A percentile compares a stretch with the other conserved stretches of the same genome.
phyloP scores from a whole-genome alignment of 345 rosid species.

The Fremontodendron californicum region DNA sequence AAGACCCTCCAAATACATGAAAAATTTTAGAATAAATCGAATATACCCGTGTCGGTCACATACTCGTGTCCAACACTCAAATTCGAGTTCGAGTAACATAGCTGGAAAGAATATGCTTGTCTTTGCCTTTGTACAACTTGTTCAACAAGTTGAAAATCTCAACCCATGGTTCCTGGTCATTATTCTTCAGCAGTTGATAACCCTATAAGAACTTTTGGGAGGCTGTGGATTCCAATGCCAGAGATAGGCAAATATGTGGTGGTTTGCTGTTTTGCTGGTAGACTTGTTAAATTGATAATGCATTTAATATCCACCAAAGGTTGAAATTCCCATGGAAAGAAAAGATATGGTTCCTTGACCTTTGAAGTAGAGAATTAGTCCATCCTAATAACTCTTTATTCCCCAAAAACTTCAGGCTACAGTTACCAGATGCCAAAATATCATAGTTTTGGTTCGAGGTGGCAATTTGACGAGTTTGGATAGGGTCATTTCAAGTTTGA shows the following conservation, averaged over 20 bases:
- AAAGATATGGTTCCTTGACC: slow-evolving; percentile 1
- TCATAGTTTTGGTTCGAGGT: not conserved
- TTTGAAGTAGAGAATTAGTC: slow-evolving; percentile 13
- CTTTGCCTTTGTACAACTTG: not conserved
- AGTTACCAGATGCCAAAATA: not conserved
- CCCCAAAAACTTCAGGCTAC: not conserved
- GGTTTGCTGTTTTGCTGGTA: not conserved
- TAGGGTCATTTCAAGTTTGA: no score
- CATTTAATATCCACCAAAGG: not conserved
- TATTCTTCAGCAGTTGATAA: not conserved
- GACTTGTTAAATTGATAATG: slow-evolving; percentile 12
- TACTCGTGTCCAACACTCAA: no score
- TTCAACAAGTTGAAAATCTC: not conserved
- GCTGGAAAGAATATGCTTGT: not conserved
- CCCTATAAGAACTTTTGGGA: not conserved
- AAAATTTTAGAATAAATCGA: no score
- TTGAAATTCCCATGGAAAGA: slow-evolving; percentile 7
- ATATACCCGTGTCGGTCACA: no score
- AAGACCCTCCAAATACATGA: no score
- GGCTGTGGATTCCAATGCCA: slow-evolving; percentile 3
- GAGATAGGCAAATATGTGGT: not conserved
- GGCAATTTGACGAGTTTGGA: no score
- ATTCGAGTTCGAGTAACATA: no score
- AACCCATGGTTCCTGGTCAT: not conserved
- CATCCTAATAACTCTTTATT: slow-evolving; percentile 10